Percentiles rank a stretch among this genome's conserved stretches.
Evolutionary conservation across 1,284 basidiomycete genomes (phyloP).

Genomic region (Hypsizygus ulmarius): DNA sequence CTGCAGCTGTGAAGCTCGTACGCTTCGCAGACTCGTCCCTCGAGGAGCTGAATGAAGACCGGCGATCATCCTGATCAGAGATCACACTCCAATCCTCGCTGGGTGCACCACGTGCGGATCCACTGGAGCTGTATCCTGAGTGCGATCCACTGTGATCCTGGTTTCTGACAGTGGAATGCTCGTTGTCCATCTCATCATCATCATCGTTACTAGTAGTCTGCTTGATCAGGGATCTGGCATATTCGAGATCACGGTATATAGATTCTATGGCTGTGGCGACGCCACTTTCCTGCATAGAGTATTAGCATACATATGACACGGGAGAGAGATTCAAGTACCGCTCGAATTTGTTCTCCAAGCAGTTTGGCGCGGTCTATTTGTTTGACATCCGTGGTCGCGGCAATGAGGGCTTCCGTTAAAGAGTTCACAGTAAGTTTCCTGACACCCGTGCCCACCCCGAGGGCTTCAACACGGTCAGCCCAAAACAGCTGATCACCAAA

Average conservation of each 20-base stretch:
- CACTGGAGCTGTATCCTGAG: constrained; percentile 56
- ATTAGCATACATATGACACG: constrained; percentile 13
- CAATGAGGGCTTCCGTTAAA: constrained; percentile 73
- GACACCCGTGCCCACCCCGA: constrained; percentile 86
- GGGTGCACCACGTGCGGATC: constrained; percentile 48
- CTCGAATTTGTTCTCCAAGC: constrained; percentile 82
- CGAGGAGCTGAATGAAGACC: constrained; percentile 48
- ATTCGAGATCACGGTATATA: constrained; percentile 91
- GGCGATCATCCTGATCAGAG: constrained; percentile 64
- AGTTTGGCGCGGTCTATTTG: constrained; percentile 83
- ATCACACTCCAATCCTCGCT: constrained; percentile 86
- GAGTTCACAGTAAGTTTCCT: constrained; percentile 80
- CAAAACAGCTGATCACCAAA: constrained; percentile 98
- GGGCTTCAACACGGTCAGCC: constrained; percentile 90
- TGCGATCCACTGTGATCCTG: constrained; percentile 35
- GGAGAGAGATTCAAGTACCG: constrained; percentile 44
- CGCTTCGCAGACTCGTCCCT: constrained; percentile 45
- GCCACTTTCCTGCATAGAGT: constrained; percentile 72
- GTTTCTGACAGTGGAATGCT: constrained; percentile 47
- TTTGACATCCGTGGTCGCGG: constrained; percentile 84
- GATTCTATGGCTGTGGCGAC: constrained; percentile 86
- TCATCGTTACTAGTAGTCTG: constrained; percentile 36
- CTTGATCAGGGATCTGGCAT: constrained; percentile 81
- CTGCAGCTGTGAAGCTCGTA: constrained; percentile 58
- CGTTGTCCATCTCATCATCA: constrained; percentile 40